Conservation (phyloP, 23 red algal species). For the Cyanidiococcus yangmingshanensis region DNA sequence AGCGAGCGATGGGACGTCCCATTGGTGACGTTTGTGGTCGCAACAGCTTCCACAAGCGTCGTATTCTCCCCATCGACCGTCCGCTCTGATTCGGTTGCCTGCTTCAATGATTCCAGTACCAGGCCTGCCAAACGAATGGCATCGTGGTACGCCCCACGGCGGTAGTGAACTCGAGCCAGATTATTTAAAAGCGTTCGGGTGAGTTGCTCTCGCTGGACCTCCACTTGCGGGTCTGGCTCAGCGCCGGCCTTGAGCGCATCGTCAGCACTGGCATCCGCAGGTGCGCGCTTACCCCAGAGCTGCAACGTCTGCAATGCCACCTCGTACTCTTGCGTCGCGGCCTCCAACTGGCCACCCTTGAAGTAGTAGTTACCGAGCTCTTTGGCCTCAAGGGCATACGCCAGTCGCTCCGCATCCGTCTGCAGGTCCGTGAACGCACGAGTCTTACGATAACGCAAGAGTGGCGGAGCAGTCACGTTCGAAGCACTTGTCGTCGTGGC, state of each 20-base stretch:
- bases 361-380: conserved; percentile 20
- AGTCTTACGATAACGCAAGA: conserved; percentile 5
- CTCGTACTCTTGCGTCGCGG: conserved; percentile 8
- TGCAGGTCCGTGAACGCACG: conserved; percentile 3
- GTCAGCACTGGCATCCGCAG: not conserved
- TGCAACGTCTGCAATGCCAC: conserved; percentile 5
- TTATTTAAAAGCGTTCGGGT: not conserved
- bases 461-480: not conserved
- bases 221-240: not conserved
- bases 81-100: not conserved
- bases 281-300: not conserved
- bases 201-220: not conserved
- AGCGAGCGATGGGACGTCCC: not conserved
- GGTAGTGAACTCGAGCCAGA: not conserved
- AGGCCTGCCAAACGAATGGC: not conserved
- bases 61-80: not conserved
- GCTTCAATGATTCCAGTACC: not conserved
- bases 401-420: conserved; percentile 12
- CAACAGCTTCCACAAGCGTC: not conserved
- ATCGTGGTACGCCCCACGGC: not conserved
- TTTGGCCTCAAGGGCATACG: conserved; percentile 12
- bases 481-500: not conserved
- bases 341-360: conserved; percentile 6
- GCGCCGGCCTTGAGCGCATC: not conserved
- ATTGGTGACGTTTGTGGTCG: not conserved